Conservation (phyloP, 108 stramenopile genomes). For the Craspedostauros australis region DNA sequence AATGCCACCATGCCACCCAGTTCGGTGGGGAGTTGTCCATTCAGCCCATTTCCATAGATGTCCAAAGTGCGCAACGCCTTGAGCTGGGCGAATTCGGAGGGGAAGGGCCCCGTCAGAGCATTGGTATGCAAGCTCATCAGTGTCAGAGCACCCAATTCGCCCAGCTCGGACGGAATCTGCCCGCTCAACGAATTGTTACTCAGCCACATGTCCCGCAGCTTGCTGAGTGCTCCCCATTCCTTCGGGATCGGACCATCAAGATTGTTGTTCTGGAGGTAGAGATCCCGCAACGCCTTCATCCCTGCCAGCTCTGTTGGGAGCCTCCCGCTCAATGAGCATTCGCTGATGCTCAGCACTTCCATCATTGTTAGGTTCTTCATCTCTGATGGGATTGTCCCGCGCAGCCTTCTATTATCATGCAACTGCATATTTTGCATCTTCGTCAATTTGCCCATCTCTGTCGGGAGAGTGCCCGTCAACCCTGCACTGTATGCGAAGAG, state of each 20-base stretch:
- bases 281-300: too few species aligned
- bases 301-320: not conserved
- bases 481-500: too few species aligned
- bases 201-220: not conserved
- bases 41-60: not conserved
- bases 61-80: not conserved
- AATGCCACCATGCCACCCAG: not conserved
- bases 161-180: not conserved
- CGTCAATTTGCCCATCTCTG: not conserved
- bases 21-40: conserved; percentile 2
- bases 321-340: too few species aligned
- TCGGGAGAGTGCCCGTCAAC: not conserved
- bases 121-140: not conserved
- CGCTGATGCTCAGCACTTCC: not conserved
- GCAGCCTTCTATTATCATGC: not conserved
- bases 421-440: not conserved
- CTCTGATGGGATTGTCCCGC: not conserved
- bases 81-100: not conserved
- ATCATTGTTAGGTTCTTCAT: not conserved
- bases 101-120: not conserved
- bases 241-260: not conserved
- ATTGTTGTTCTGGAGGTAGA: too few species aligned
- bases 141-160: not conserved
- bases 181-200: too few species aligned
- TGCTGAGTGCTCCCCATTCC: not conserved